Conservation (phyloP, 306 rosid species). For the Erythrophleum fordii region DNA sequence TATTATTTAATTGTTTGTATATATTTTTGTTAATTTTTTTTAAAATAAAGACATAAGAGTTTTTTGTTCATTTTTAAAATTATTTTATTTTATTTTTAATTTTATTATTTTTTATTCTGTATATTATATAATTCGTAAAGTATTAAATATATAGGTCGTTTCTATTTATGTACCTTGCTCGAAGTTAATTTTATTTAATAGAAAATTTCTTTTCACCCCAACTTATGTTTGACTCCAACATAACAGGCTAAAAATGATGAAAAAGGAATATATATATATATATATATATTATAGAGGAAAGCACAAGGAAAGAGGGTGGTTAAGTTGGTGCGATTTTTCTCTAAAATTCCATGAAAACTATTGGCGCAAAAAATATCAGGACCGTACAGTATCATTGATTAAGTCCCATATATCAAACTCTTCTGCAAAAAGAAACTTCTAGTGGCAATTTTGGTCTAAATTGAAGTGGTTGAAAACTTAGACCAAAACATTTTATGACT, state of each 20-base stretch:
- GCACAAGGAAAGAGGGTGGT: conserved; percentile 36
- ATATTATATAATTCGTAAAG: no score
- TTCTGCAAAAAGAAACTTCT: conserved; percentile 41
- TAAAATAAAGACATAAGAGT: no score
- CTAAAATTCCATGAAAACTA: conserved; percentile 32
- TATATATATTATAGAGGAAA: conserved; percentile 38
- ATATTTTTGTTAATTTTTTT: no score
- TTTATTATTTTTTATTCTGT: background rate
- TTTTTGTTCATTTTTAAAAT: no score
- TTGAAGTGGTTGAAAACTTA: conserved; percentile 38
- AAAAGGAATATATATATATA: background rate
- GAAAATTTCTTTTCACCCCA: no score
- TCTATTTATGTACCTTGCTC: no score
- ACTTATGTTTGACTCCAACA: no score
- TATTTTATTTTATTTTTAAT: background rate
- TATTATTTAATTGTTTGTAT: no score
- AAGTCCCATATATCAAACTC: conserved; percentile 49
- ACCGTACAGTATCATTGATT: background rate
- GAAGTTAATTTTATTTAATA: no score
- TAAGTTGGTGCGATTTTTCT: conserved; percentile 47
- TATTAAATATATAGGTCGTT: no score
- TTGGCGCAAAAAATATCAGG: conserved; percentile 30
- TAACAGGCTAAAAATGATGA: background rate
- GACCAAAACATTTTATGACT: conserved; percentile 47
- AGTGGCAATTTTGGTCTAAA: conserved; percentile 23